A percentile compares a stretch with the other conserved stretches of the same genome.
These are phyloP conservation scores for Mycogone perniciosa DNA, from an alignment of 2,329 filamentous ascomycete genomes.

Conservation along the genomic window DNA sequence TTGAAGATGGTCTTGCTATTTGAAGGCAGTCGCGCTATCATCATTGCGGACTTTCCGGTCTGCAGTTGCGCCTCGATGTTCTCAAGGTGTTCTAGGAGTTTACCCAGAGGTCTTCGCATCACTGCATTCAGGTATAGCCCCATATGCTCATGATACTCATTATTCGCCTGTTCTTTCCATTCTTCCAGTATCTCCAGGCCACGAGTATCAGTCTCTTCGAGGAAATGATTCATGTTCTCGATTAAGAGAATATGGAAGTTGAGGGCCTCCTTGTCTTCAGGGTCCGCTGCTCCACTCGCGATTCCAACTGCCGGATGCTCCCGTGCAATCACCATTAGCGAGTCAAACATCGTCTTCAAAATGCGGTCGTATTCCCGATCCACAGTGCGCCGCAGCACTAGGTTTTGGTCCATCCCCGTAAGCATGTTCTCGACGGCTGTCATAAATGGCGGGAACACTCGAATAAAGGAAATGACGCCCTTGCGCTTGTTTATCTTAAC, in stretches of 20 bases:
- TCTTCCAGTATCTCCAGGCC: conserved; percentile 70
- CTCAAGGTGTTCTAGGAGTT: conserved; percentile 85
- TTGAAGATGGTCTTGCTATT: conserved; percentile 79
- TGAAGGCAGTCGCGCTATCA: conserved; percentile 72
- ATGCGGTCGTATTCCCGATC: conserved; percentile 85
- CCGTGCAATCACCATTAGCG: conserved; percentile 84
- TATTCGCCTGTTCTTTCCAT: conserved; percentile 72
- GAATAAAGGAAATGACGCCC: conserved; percentile 92
- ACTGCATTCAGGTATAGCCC: conserved; percentile 79
- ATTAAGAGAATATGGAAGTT: conserved; percentile 97
- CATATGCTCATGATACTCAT: conserved; percentile 83
- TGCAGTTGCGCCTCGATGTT: conserved; percentile 71
- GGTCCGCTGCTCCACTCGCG: conserved; percentile 41
- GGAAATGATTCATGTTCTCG: conserved; percentile 97
- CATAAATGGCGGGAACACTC: conserved; percentile 85
- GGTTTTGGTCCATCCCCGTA: conserved; percentile 46
- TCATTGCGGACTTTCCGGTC: conserved; percentile 50
- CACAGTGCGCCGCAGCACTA: conserved; percentile 66
- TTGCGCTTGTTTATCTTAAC: conserved; percentile 99
- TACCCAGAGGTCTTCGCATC: conserved; percentile 81
- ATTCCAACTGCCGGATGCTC: conserved; percentile 53
- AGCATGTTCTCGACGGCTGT: conserved; percentile 79
- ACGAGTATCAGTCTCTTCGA: conserved; percentile 79
- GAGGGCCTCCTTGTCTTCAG: conserved; percentile 90
- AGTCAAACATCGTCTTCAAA: conserved; percentile 95